phyloP scores from a whole-genome alignment of 305 asterid species.

The Solanum hybrid region DNA sequence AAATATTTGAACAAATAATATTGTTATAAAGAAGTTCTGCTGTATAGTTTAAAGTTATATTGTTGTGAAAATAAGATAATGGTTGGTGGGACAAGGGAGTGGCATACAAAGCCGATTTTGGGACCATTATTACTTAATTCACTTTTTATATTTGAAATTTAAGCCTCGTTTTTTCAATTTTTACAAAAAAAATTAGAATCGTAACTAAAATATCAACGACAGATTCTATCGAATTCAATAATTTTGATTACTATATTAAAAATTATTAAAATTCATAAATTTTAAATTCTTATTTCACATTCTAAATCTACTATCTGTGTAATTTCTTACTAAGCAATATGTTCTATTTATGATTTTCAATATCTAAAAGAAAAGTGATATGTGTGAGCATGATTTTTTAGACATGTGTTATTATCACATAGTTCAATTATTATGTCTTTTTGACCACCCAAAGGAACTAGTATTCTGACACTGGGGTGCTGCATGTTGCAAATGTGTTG shows the following conservation, averaged over 20 bases:
- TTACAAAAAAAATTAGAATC: background rate
- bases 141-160: background rate
- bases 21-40: background rate
- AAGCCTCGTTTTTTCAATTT: rapidly evolving
- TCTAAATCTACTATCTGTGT: background rate
- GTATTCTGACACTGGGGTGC: background rate
- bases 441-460: background rate
- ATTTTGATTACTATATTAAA: background rate
- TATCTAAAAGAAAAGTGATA: background rate
- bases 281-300: background rate
- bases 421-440: background rate
- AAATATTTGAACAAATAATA: background rate
- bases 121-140: background rate
- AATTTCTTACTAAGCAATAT: background rate
- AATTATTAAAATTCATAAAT: background rate
- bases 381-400: background rate
- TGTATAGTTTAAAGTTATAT: background rate
- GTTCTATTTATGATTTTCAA: background rate
- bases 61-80: background rate
- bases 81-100: background rate
- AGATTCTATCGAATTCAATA: background rate
- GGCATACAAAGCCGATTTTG: background rate
- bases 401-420: background rate
- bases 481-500: background rate
- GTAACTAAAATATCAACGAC: rapidly evolving